Conservation (phyloP, 2,329 filamentous ascomycete genomes). For the Xylariaceae sp. region DNA sequence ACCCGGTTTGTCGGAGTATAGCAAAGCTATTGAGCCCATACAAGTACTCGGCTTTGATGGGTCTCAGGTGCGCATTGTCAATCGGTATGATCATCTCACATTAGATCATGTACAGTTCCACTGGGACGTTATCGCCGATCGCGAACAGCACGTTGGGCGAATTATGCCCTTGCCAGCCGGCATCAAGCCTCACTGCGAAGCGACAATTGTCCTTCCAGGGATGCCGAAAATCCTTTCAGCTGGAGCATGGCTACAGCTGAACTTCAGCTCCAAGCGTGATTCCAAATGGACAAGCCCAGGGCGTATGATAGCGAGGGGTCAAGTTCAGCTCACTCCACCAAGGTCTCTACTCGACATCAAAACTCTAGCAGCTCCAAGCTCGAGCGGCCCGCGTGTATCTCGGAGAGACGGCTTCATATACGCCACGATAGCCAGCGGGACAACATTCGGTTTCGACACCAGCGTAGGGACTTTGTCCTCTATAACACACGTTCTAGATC, state of each 20-base stretch:
- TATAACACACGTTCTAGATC: slow-evolving; percentile 36
- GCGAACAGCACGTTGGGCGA: slow-evolving; percentile 34
- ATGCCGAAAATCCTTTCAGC: slow-evolving; percentile 28
- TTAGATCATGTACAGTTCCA: slow-evolving; percentile 49
- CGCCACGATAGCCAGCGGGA: slow-evolving; percentile 35
- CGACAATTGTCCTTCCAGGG: slow-evolving; percentile 33
- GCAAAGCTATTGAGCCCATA: slow-evolving; percentile 59
- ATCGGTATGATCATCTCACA: slow-evolving; percentile 53
- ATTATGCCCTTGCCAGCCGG: slow-evolving; percentile 41
- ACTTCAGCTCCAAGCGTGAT: slow-evolving; percentile 41
- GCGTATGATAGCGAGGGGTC: slow-evolving; percentile 51
- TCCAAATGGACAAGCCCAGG: slow-evolving; percentile 52
- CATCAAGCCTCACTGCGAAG: slow-evolving; percentile 43
- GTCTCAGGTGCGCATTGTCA: slow-evolving; percentile 45
- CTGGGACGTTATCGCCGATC: slow-evolving; percentile 43
- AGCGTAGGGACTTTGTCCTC: slow-evolving; percentile 41
- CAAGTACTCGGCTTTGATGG: slow-evolving; percentile 47
- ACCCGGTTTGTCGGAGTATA: slow-evolving; percentile 53
- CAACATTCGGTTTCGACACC: slow-evolving; percentile 45
- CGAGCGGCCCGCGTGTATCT: slow-evolving; percentile 20
- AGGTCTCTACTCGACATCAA: slow-evolving; percentile 30
- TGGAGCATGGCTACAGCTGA: slow-evolving; percentile 49
- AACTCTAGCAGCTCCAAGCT: slow-evolving; percentile 10
- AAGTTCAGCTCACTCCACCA: slow-evolving; percentile 41
- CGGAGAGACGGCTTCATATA: slow-evolving; percentile 31